A percentile compares a stretch with the other conserved stretches of the same genome.
Conservation (phyloP, 805 yeast genomes). For the Monosporozyma aquatica region DNA sequence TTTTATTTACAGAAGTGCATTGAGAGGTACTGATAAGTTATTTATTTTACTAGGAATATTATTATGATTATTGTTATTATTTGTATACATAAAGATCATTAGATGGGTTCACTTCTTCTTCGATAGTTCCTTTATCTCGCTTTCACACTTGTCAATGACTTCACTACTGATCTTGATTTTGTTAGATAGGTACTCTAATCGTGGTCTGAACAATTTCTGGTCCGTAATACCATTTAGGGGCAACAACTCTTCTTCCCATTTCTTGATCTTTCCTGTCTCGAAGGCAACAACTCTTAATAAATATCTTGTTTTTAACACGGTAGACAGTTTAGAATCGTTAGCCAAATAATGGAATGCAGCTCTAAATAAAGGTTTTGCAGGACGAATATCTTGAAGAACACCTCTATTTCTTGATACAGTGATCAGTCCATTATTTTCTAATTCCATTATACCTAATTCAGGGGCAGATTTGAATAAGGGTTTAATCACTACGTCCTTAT, state of each 20-base stretch:
- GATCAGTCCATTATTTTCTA: constrained; percentile 75
- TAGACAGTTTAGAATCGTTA: constrained; percentile 45
- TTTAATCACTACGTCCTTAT: constrained; percentile 43
- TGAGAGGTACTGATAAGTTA: too few relatives aligned
- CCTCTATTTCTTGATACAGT: constrained; percentile 71
- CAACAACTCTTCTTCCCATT: constrained; percentile 64
- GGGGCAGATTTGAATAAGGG: constrained; percentile 54
- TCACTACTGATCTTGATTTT: constrained; percentile 57
- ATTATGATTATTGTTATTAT: neutral
- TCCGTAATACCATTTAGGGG: constrained; percentile 44
- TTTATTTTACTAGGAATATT: neutral
- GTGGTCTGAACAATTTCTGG: constrained; percentile 44
- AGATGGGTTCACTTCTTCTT: neutral
- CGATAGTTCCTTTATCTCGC: constrained; percentile 31
- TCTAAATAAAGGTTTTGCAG: constrained; percentile 77
- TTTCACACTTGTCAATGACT: constrained; percentile 42
- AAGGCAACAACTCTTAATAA: constrained; percentile 43
- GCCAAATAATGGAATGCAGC: constrained; percentile 70
- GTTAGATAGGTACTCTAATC: constrained; percentile 57
- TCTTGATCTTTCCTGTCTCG: constrained; percentile 54
- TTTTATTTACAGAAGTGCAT: too few relatives aligned
- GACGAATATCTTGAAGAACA: constrained; percentile 49
- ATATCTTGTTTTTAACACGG: constrained; percentile 56
- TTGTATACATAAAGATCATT: neutral
- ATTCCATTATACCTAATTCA: constrained; percentile 48